A percentile compares a stretch with the other conserved stretches of the same genome.
Evolutionary conservation across 495 filamentous ascomycete species (phyloP).

Genomic region (Choiromyces venosus): DNA sequence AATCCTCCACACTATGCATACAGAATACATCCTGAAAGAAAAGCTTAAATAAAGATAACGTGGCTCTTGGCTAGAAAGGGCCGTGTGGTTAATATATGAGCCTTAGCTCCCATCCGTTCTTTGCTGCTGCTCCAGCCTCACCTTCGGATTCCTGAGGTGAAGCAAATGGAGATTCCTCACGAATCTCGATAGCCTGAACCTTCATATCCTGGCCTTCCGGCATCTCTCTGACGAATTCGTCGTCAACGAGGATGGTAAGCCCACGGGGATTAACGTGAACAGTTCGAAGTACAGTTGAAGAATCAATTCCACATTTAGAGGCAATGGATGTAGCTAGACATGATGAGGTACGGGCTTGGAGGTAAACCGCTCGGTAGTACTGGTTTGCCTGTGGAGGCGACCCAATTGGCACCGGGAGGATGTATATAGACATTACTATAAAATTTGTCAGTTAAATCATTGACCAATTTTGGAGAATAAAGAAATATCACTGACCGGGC

Average conservation of each 20-base stretch:
- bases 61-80: not conserved
- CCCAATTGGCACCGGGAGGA: slow-evolving; percentile 56
- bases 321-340: slow-evolving; percentile 68
- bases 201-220: slow-evolving; percentile 88
- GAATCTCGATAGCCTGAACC: slow-evolving; percentile 43
- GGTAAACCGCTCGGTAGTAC: slow-evolving; percentile 80
- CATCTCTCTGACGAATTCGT: slow-evolving; percentile 81
- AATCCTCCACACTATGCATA: slow-evolving; percentile 11
- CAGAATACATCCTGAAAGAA: slow-evolving; percentile 2
- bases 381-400: slow-evolving; percentile 51
- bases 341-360: slow-evolving; percentile 64
- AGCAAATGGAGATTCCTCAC: slow-evolving; percentile 35
- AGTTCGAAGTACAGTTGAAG: slow-evolving; percentile 60
- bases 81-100: slow-evolving; percentile 33
- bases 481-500: slow-evolving; percentile 51
- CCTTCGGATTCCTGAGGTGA: slow-evolving; percentile 41
- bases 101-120: slow-evolving; percentile 43
- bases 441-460: slow-evolving; percentile 22
- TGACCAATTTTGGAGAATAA: not conserved
- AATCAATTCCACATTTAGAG: slow-evolving; percentile 71
- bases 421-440: slow-evolving; percentile 80
- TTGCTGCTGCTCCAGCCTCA: slow-evolving; percentile 45
- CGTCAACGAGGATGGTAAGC: slow-evolving; percentile 78
- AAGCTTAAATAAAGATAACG: slow-evolving; percentile 6
- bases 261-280: slow-evolving; percentile 66